These are phyloP conservation scores for Fusarium duplospermum DNA, from an alignment of 2,329 filamentous ascomycete species.

Conservation along the genomic window DNA sequence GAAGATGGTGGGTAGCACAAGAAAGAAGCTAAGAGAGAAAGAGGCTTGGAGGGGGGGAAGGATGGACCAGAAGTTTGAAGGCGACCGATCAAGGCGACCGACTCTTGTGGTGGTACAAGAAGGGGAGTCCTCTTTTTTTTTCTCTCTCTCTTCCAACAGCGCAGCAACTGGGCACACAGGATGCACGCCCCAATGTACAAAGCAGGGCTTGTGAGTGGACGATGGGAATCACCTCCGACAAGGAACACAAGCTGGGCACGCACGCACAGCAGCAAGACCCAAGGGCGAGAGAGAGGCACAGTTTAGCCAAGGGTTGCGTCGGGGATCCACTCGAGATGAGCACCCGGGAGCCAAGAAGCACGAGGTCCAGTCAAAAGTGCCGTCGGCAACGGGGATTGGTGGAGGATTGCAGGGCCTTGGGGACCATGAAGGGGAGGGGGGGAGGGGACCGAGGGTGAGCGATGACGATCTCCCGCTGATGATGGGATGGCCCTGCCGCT, in stretches of 20 bases:
- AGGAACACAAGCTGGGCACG: not conserved
- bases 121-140: not conserved
- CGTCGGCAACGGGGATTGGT: constrained; percentile 13
- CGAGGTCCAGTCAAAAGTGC: constrained; percentile 6
- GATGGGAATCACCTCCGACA: not conserved
- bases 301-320: not conserved
- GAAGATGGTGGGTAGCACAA: constrained; percentile 35
- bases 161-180: not conserved
- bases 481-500: constrained; percentile 29
- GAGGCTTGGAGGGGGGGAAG: not conserved
- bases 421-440: not conserved
- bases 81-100: constrained; percentile 5
- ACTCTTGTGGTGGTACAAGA: constrained; percentile 13
- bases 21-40: constrained; percentile 16
- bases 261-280: not conserved
- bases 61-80: not conserved
- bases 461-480: constrained; percentile 42
- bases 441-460: constrained; percentile 5
- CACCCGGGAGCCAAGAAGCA: constrained; percentile 1
- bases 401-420: constrained; percentile 1
- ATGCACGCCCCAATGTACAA: constrained; percentile 2
- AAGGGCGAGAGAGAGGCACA: not conserved
- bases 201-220: not conserved
- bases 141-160: not conserved
- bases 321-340: constrained; percentile 17